phyloP scores from a whole-genome alignment of 371 early-diverging fungal species.

The Choanephora cucurbitarum region DNA sequence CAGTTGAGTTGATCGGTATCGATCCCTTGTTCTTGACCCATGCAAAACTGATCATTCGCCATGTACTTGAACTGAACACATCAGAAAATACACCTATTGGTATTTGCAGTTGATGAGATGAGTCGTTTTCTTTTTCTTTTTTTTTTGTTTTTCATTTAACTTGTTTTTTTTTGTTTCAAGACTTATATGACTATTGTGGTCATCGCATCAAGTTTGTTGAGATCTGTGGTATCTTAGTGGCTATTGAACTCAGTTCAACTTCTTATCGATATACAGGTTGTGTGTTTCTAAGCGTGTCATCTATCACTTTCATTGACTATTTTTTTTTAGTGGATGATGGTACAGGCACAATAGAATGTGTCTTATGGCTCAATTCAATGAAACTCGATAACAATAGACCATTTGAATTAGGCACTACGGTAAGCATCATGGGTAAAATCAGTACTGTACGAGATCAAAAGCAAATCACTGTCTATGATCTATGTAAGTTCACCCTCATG shows the following conservation, averaged over 20 bases:
- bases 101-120: neutral
- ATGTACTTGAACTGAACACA: neutral
- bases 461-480: conserved; percentile 8
- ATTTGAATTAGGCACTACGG: conserved; percentile 11
- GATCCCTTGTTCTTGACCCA: conserved; percentile 10
- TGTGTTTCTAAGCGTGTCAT: no score
- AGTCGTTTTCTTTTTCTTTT: no score
- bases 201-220: conserved; percentile 12
- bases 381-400: neutral
- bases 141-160: neutral
- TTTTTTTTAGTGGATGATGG: conserved; percentile 20
- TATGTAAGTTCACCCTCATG: conserved; percentile 8
- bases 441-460: neutral
- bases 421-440: conserved; percentile 13
- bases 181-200: conserved; percentile 1
- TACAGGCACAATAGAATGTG: conserved; percentile 18
- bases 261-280: conserved; percentile 12
- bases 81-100: neutral
- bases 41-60: conserved; percentile 10
- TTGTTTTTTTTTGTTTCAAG: conserved; percentile 2
- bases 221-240: conserved; percentile 18
- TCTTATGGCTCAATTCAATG: conserved; percentile 8
- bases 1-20: conserved; percentile 1
- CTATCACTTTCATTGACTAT: no score
- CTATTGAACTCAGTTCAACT: conserved; percentile 1